These are phyloP conservation scores for Aureobasidium sp. DNA, from an alignment of 2,329 filamentous ascomycete species.

Conservation along the genomic window DNA sequence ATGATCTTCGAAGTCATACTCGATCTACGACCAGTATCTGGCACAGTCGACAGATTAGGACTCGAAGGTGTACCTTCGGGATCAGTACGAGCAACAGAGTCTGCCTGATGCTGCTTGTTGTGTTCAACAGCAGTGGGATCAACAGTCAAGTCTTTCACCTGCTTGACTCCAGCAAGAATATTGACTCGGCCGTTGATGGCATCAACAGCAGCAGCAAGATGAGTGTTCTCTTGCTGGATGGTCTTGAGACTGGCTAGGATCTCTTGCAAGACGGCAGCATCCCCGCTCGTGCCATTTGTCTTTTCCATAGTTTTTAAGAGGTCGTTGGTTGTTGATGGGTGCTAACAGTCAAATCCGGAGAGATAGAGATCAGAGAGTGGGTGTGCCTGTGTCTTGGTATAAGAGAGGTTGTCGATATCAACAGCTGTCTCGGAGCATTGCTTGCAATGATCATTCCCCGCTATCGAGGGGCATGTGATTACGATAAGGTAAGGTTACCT, in stretches of 20 bases:
- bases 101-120: slow-evolving; percentile 2
- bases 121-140: slow-evolving; percentile 20
- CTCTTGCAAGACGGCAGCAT: slow-evolving; percentile 40
- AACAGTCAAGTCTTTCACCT: slow-evolving; percentile 46
- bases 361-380: background rate
- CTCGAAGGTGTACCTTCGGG: background rate
- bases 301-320: background rate
- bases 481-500: slow-evolving; percentile 7
- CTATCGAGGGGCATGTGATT: slow-evolving; percentile 8
- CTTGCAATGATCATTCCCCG: slow-evolving; percentile 3
- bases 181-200: slow-evolving; percentile 57
- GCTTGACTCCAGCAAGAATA: slow-evolving; percentile 52
- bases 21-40: slow-evolving; percentile 23
- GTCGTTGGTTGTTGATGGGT: background rate
- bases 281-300: background rate
- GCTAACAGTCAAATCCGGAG: background rate
- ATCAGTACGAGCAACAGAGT: background rate
- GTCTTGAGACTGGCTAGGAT: slow-evolving; percentile 50
- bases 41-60: background rate
- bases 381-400: background rate
- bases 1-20: slow-evolving; percentile 54
- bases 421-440: slow-evolving; percentile 1
- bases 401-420: background rate
- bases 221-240: slow-evolving; percentile 50
- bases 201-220: slow-evolving; percentile 51